Conservation (phyloP, 768 basidiomycete genomes). For the Leccinum ochraceum region DNA sequence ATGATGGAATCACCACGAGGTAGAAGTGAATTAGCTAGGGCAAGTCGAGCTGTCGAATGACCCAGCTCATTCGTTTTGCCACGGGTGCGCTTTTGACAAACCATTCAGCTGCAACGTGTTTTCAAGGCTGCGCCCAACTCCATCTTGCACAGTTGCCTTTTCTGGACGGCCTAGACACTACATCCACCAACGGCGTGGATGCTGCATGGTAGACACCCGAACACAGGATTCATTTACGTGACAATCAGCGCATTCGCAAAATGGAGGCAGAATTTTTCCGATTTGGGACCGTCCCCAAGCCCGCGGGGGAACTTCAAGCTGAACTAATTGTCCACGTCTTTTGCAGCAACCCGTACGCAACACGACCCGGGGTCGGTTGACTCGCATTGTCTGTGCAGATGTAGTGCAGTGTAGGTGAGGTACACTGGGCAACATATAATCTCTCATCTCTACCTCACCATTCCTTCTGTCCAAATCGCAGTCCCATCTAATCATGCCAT, state of each 20-base stretch:
- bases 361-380: slow-evolving; percentile 6
- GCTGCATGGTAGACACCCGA: slow-evolving; percentile 23
- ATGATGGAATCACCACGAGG: slow-evolving; percentile 25
- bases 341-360: slow-evolving; percentile 12
- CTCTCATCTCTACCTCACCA: slow-evolving; percentile 1
- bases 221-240: slow-evolving; percentile 15
- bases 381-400: slow-evolving; percentile 15
- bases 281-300: slow-evolving; percentile 1
- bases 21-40: slow-evolving; percentile 3
- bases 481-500: slow-evolving; percentile 19
- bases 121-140: slow-evolving; percentile 18
- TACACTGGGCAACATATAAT: slow-evolving; percentile 25
- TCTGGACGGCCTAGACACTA: slow-evolving; percentile 15
- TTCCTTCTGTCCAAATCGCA: slow-evolving; percentile 2
- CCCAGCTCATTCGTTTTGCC: slow-evolving; percentile 14
- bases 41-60: slow-evolving; percentile 4
- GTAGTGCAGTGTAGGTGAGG: slow-evolving; percentile 27
- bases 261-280: slow-evolving; percentile 15
- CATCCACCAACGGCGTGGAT: slow-evolving; percentile 17
- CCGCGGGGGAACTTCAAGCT: slow-evolving; percentile 18
- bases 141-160: slow-evolving; percentile 31
- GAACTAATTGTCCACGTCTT: slow-evolving; percentile 25
- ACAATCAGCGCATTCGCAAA: slow-evolving; percentile 4
- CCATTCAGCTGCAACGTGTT: slow-evolving; percentile 28
- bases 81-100: slow-evolving; percentile 6